Evolutionary conservation across 169 alveolate species (phyloP).

Genomic region (Condylostoma magnum): DNA sequence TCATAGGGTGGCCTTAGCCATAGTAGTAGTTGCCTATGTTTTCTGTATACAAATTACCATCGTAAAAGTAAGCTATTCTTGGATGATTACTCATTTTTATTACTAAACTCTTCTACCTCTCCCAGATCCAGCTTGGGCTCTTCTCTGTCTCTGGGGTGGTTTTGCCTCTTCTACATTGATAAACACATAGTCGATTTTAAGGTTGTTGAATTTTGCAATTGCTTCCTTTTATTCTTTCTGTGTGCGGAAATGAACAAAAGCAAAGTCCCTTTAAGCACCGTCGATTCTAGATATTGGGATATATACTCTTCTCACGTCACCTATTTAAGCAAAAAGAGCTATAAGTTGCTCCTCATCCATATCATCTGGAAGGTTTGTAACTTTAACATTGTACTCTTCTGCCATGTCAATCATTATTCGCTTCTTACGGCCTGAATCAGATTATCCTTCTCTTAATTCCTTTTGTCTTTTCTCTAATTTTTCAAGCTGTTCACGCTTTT

Average conservation of each 20-base stretch:
- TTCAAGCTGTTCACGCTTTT: constrained; percentile 7
- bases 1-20: constrained; percentile 99
- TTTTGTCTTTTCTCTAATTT: neutral
- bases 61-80: constrained; percentile 81
- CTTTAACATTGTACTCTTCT: neutral
- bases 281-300: neutral
- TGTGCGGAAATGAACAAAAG: constrained; percentile 9
- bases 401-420: neutral
- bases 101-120: too few relatives aligned
- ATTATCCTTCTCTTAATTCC: neutral
- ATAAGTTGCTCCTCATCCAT: neutral
- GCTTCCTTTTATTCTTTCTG: neutral
- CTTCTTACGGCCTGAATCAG: neutral
- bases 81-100: constrained; percentile 43
- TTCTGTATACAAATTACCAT: constrained; percentile 83
- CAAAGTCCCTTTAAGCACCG: constrained; percentile 25
- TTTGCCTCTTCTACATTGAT: too few relatives aligned
- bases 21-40: constrained; percentile 96
- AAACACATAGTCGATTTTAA: too few relatives aligned
- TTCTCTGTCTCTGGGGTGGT: too few relatives aligned
- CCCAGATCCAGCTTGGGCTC: too few relatives aligned
- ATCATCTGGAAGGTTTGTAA: constrained; percentile 9
- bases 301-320: constrained; percentile 15
- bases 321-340: neutral
- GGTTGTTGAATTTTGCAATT: neutral